phyloP scores from a whole-genome alignment of 129 eudicot genomes.

The Centaurea solstitialis region DNA sequence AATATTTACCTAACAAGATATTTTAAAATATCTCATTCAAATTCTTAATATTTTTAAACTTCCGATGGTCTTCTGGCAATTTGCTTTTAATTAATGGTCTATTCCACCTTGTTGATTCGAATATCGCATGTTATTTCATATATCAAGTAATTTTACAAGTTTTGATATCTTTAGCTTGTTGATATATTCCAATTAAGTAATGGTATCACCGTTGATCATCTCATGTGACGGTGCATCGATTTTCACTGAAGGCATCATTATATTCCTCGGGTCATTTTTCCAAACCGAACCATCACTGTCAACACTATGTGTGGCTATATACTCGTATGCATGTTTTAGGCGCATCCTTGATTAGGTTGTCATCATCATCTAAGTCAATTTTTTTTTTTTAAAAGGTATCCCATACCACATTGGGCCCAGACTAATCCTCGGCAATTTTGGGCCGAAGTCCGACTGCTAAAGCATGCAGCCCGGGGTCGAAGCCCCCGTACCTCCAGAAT shows the following conservation, averaged over 20 bases:
- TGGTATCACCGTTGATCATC: neutral
- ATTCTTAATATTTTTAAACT: neutral
- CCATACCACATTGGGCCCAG: too few relatives aligned
- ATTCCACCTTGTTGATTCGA: neutral
- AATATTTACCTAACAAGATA: too few relatives aligned
- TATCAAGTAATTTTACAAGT: neutral
- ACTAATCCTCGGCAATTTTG: too few relatives aligned
- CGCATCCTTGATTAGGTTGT: neutral
- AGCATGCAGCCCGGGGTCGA: too few relatives aligned
- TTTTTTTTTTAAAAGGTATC: too few relatives aligned
- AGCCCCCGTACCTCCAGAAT: too few relatives aligned
- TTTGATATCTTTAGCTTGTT: neutral
- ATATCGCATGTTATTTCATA: neutral
- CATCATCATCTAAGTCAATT: neutral
- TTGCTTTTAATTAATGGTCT: neutral
- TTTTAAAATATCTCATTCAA: too few relatives aligned
- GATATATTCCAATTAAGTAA: too few relatives aligned
- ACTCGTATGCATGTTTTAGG: too few relatives aligned
- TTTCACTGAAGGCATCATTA: neutral
- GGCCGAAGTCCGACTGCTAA: too few relatives aligned
- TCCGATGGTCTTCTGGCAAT: neutral
- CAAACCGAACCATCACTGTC: neutral
- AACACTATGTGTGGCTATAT: too few relatives aligned
- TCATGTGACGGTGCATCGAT: neutral
- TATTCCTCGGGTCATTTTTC: neutral